Conservation (phyloP, 495 filamentous ascomycete species). For the Delitschia confertaspora region DNA sequence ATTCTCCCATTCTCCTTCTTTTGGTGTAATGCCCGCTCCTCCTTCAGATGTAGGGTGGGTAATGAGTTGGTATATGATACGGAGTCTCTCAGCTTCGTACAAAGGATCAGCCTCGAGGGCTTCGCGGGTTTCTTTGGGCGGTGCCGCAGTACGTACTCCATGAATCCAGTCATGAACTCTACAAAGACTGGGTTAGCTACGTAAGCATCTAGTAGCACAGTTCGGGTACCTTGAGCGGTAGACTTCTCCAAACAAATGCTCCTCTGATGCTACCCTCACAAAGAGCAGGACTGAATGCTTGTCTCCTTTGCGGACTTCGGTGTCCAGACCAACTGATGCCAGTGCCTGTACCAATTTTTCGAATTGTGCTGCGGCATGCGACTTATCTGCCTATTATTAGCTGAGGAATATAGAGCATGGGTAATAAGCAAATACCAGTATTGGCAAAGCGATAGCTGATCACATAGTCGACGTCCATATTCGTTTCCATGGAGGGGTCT, state of each 20-base stretch:
- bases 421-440: slow-evolving; percentile 41
- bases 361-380: slow-evolving; percentile 61
- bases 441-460: slow-evolving; percentile 66
- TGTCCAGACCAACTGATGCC: slow-evolving; percentile 64
- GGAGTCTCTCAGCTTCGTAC: slow-evolving; percentile 78
- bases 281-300: slow-evolving; percentile 74
- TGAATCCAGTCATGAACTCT: slow-evolving; percentile 95
- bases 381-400: slow-evolving; percentile 45
- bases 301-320: slow-evolving; percentile 76
- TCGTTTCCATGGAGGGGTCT: slow-evolving; percentile 39
- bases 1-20: slow-evolving; percentile 73
- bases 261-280: slow-evolving; percentile 60
- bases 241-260: slow-evolving; percentile 47
- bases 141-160: slow-evolving; percentile 71
- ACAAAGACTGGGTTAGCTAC: slow-evolving; percentile 3
- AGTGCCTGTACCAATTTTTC: slow-evolving; percentile 64
- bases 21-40: slow-evolving; percentile 81
- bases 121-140: slow-evolving; percentile 60
- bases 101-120: slow-evolving; percentile 58
- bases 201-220: slow-evolving; percentile 12
- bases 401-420: neutral
- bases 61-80: slow-evolving; percentile 79
- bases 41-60: slow-evolving; percentile 72
- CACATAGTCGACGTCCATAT: slow-evolving; percentile 85
- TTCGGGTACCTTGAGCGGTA: slow-evolving; percentile 54